These are phyloP conservation scores for Chlorella sp. DNA, from an alignment of 139 green algal genomes.

Conservation along the genomic window DNA sequence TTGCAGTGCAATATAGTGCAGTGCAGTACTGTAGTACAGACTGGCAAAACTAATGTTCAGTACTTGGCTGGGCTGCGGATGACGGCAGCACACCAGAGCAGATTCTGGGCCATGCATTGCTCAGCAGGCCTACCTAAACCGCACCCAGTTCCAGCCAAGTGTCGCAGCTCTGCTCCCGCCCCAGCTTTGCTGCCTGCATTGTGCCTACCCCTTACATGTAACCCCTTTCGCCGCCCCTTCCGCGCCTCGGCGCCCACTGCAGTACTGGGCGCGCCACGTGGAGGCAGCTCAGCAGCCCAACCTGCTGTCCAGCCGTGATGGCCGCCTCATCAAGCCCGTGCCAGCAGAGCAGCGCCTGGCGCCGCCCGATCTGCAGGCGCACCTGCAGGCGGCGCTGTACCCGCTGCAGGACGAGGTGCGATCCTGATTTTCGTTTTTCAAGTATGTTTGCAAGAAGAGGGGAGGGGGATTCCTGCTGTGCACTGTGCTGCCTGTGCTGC, in stretches of 20 bases:
- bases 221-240: neutral
- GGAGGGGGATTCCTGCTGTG: too few relatives aligned
- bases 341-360: conserved; percentile 26
- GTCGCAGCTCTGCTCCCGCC: too few relatives aligned
- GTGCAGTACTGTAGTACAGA: too few relatives aligned
- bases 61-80: too few relatives aligned
- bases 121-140: too few relatives aligned
- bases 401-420: conserved; percentile 16
- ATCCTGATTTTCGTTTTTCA: too few relatives aligned
- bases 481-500: neutral
- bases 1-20: too few relatives aligned
- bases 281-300: conserved; percentile 37
- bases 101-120: too few relatives aligned
- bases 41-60: neutral
- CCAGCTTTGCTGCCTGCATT: neutral
- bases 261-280: conserved; percentile 39
- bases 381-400: conserved; percentile 25
- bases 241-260: neutral
- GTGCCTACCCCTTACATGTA: neutral
- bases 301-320: conserved; percentile 50
- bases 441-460: too few relatives aligned
- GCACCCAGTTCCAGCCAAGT: too few relatives aligned
- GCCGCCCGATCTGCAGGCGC: neutral
- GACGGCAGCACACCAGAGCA: too few relatives aligned
- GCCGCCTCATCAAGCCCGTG: conserved; percentile 46